Evolutionary conservation across 148 eudicot species (phyloP), one percentile per base, ranked within the genome.

Genomic region (Simmondsia chinensis): DNA sequence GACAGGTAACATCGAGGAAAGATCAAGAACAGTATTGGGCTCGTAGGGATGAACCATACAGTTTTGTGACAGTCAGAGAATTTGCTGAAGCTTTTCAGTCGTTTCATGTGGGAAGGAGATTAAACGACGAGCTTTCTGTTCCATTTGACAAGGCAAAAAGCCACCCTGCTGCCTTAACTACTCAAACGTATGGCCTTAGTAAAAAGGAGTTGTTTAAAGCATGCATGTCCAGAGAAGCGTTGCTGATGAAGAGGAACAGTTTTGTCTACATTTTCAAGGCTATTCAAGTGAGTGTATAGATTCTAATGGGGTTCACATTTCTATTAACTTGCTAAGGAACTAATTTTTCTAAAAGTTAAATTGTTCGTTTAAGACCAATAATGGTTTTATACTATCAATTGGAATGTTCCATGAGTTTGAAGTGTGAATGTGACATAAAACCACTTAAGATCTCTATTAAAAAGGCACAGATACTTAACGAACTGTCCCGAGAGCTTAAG

Each of bases 11-110:
- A 42, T 87, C 96, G 48, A 72, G 58, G 60, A 87, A 87, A 57
- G 96, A 87, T 62, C 96, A 87, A 62, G 81, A 56, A 52, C 89
- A 83, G 43, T 87, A 83, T 51, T 87, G 96, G 96, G 50, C 46
- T 16, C 41, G 60, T 10, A 68, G 43, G 58, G 66, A 69, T 9
- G 66, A 62, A 31, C 71, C 83, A n/a, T 80, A 87, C 45, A 27
- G 14, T 25, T 87, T 69, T 59, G 51, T 80, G 29, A 56, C 83
- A 9, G 83, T 61, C 2, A 68, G 69, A 25, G 77, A 83, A 46
- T 80, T 87, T 57, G 77, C 74, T 26, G 78, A 75, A 46, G 74
- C 81, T 29, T 87, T 83, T 51, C 79, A 77, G 57, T 63, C 83
- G 4, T 87, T 83, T 55, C 86, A 83, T 18, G 68, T 75, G n/a